These are phyloP conservation scores for Aspergillus diversus DNA, from an alignment of 495 filamentous ascomycete species.

Conservation along the genomic window DNA sequence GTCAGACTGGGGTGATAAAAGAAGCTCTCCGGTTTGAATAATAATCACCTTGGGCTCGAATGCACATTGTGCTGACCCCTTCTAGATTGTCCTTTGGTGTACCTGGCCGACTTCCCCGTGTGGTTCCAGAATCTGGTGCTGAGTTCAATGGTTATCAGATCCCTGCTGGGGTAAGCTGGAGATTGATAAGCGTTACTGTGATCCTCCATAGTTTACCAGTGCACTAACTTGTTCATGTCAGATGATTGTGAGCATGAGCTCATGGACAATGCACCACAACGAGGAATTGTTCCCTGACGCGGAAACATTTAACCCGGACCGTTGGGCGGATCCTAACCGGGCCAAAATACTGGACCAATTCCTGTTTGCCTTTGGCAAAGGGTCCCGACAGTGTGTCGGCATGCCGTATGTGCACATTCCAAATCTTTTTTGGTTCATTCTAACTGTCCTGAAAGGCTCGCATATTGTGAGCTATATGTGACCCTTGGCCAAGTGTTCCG, in stretches of 20 bases:
- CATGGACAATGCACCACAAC: constrained; percentile 40
- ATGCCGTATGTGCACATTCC: constrained; percentile 34
- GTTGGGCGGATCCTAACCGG: constrained; percentile 24
- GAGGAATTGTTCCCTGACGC: constrained; percentile 39
- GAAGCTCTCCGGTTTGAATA: constrained; percentile 30
- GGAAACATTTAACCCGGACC: constrained; percentile 33
- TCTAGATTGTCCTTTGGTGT: constrained; percentile 35
- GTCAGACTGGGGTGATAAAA: constrained; percentile 35
- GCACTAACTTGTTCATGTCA: constrained; percentile 3
- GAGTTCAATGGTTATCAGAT: constrained; percentile 32
- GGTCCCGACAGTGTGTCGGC: constrained; percentile 41
- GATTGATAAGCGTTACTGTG: neutral
- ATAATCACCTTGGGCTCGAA: neutral
- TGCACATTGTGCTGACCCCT: constrained; percentile 6
- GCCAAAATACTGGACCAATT: constrained; percentile 28
- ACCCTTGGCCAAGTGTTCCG: constrained; percentile 35
- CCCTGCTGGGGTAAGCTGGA: constrained; percentile 27
- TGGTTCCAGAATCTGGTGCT: constrained; percentile 30
- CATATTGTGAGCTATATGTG: constrained; percentile 40
- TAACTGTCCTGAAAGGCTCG: constrained; percentile 25
- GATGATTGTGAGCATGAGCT: constrained; percentile 33
- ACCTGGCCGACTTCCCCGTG: constrained; percentile 33
- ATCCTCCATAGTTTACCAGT: neutral
- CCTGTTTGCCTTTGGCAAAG: constrained; percentile 42
- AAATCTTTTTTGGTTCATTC: neutral